A percentile compares a stretch with the other conserved stretches of the same genome.
These are phyloP conservation scores for Bipolaris gigantea DNA, from an alignment of 2,329 filamentous ascomycete species.

Conservation along the genomic window DNA sequence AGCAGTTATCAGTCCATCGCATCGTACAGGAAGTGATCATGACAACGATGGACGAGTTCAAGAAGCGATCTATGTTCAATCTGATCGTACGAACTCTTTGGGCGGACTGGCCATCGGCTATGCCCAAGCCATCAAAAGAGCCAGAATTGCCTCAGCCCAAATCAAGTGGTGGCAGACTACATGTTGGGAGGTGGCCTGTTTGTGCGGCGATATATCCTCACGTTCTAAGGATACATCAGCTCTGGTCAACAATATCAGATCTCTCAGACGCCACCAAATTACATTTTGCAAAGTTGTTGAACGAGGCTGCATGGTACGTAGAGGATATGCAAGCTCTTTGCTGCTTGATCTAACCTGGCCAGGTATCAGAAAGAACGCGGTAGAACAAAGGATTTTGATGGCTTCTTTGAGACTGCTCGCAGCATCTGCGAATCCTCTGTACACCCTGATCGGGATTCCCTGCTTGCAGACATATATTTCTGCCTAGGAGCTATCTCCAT, in stretches of 20 bases:
- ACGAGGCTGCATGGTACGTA: neutral
- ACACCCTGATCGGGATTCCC: constrained; percentile 4
- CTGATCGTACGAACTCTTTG: constrained; percentile 3
- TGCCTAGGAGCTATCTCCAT: constrained; percentile 2
- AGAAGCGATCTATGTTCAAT: constrained; percentile 1
- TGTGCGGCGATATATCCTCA: constrained; percentile 11
- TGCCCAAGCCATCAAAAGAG: constrained; percentile 8
- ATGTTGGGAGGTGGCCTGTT: constrained; percentile 4
- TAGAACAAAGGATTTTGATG: constrained; percentile 9
- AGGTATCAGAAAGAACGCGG: constrained; percentile 13
- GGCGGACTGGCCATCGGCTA: constrained; percentile 12
- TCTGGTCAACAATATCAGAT: constrained; percentile 4
- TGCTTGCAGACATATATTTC: constrained; percentile 7
- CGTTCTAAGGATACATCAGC: constrained; percentile 9
- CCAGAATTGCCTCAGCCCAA: constrained; percentile 10
- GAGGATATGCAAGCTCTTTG: neutral
- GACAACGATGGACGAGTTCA: neutral
- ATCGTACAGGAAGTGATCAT: constrained; percentile 7
- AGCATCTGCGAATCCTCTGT: constrained; percentile 1
- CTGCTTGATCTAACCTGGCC: neutral
- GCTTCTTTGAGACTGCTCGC: constrained; percentile 10
- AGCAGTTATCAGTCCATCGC: constrained; percentile 7
- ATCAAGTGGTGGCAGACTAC: neutral
- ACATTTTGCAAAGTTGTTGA: neutral
- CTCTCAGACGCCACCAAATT: neutral